Percentiles rank a stretch among this genome's conserved stretches.
phyloP scores from a whole-genome alignment of 768 basidiomycete species.

The Tubosaeta sp. region DNA sequence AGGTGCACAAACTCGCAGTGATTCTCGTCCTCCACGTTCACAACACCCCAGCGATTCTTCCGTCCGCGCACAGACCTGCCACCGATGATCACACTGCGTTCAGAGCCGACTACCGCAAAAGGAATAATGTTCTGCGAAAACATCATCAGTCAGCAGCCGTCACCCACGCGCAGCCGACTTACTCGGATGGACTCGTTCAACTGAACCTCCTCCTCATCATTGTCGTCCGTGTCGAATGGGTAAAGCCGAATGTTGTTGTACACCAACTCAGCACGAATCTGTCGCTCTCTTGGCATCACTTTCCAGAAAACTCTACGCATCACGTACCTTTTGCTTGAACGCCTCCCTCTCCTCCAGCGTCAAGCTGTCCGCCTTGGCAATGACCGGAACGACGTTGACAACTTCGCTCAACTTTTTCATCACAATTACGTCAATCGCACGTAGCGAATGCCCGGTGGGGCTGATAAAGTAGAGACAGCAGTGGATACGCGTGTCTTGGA shows the following conservation, averaged over 20 bases:
- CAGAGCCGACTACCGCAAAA: conserved; percentile 97
- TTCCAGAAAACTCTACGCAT: neutral
- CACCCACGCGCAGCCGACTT: conserved; percentile 26
- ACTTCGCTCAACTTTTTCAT: conserved; percentile 99
- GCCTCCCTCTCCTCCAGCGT: conserved; percentile 87
- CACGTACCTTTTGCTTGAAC: conserved; percentile 85
- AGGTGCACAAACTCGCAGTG: conserved; percentile 99
- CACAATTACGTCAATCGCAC: conserved; percentile 95
- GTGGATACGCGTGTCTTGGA: conserved; percentile 97
- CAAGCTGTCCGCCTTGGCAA: conserved; percentile 94
- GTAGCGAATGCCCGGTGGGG: conserved; percentile 95
- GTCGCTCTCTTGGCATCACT: conserved; percentile 10
- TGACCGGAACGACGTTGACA: conserved; percentile 99
- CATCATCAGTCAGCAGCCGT: neutral
- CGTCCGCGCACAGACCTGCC: conserved; percentile 93
- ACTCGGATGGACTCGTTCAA: conserved; percentile 90
- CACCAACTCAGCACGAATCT: conserved; percentile 92
- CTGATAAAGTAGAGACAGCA: conserved; percentile 98
- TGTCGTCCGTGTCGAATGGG: conserved; percentile 96
- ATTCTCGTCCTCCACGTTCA: conserved; percentile 93
- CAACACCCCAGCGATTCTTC: conserved; percentile 97
- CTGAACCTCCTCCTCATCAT: conserved; percentile 86
- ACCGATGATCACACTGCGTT: conserved; percentile 91
- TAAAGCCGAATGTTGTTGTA: conserved; percentile 93
- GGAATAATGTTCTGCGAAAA: conserved; percentile 83